Percentiles rank a stretch among this genome's conserved stretches.
phyloP scores from a whole-genome alignment of 805 yeast genomes.

The Saturnispora serradocipensis region DNA sequence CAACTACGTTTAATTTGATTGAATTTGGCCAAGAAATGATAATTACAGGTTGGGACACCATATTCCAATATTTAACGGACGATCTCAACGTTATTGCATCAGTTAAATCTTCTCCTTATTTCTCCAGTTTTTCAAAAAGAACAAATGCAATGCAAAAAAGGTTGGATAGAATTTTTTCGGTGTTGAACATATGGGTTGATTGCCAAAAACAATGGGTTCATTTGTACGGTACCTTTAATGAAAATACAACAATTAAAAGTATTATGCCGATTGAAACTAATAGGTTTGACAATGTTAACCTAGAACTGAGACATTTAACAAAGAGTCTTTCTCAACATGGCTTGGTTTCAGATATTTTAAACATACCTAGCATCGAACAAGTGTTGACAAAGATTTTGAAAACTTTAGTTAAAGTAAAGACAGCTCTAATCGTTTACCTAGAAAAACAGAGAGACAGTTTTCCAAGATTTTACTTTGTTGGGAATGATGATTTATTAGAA shows the following conservation, averaged over 20 bases:
- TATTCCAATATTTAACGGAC: conserved; percentile 50
- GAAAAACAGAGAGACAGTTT: conserved; percentile 71
- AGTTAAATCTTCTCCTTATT: conserved; percentile 64
- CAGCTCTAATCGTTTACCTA: conserved; percentile 64
- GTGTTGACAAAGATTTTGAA: conserved; percentile 44
- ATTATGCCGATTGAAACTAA: conserved; percentile 62
- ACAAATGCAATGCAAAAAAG: conserved; percentile 45
- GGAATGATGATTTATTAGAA: conserved; percentile 83
- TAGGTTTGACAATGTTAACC: conserved; percentile 52
- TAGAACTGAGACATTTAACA: conserved; percentile 49
- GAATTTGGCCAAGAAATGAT: conserved; percentile 44
- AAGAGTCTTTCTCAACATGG: conserved; percentile 40
- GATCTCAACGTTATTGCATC: conserved; percentile 55
- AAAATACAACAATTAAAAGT: conserved; percentile 46
- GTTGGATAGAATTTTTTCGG: conserved; percentile 39
- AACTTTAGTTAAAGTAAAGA: conserved; percentile 48
- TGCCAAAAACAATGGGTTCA: conserved; percentile 87
- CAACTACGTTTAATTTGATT: conserved; percentile 41
- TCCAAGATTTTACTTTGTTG: conserved; percentile 79
- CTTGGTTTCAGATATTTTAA: conserved; percentile 45
- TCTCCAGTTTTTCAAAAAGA: conserved; percentile 48
- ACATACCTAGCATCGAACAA: conserved; percentile 38
- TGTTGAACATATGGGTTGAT: conserved; percentile 69
- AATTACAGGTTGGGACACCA: conserved; percentile 56
- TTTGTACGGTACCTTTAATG: conserved; percentile 66